A percentile compares a stretch with the other conserved stretches of the same genome.
Conservation (phyloP, 495 filamentous ascomycete genomes). For the Neurospora sp. region DNA sequence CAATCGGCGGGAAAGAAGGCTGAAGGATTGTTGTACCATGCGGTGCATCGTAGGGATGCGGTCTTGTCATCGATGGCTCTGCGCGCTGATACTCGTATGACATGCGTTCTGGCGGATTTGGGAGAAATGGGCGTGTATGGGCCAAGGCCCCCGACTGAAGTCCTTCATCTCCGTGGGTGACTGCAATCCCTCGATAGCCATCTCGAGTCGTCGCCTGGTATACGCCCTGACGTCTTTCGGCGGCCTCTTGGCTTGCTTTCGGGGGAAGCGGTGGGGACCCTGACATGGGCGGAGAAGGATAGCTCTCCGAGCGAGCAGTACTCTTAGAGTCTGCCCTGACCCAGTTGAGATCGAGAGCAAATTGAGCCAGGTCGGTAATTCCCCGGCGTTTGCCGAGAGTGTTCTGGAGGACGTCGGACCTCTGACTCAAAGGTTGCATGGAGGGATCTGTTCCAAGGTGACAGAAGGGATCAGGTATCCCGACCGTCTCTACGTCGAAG, state of each 20-base stretch:
- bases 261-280: constrained; percentile 61
- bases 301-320: constrained; percentile 53
- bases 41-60: constrained; percentile 28
- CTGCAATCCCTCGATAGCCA: constrained; percentile 35
- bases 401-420: constrained; percentile 32
- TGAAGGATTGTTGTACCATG: constrained; percentile 20
- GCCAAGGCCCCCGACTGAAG: constrained; percentile 20
- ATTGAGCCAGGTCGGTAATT: constrained; percentile 53
- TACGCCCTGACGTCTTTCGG: constrained; percentile 44
- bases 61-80: constrained; percentile 26
- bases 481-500: constrained; percentile 17
- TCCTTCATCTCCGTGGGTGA: constrained; percentile 33
- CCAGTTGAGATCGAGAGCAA: constrained; percentile 60
- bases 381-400: constrained; percentile 53
- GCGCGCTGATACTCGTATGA: constrained; percentile 28
- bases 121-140: constrained; percentile 26
- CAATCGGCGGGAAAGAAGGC: constrained; percentile 26
- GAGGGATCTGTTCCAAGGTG: constrained; percentile 21
- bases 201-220: constrained; percentile 38
- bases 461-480: constrained; percentile 18
- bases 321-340: constrained; percentile 57
- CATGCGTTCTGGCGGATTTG: constrained; percentile 30
- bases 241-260: constrained; percentile 51
- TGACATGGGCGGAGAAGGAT: constrained; percentile 80
- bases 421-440: constrained; percentile 40